Percentiles rank a stretch among this genome's conserved stretches.
Conservation (phyloP, 1,284 basidiomycete genomes). For the Fomes fomentarius region DNA sequence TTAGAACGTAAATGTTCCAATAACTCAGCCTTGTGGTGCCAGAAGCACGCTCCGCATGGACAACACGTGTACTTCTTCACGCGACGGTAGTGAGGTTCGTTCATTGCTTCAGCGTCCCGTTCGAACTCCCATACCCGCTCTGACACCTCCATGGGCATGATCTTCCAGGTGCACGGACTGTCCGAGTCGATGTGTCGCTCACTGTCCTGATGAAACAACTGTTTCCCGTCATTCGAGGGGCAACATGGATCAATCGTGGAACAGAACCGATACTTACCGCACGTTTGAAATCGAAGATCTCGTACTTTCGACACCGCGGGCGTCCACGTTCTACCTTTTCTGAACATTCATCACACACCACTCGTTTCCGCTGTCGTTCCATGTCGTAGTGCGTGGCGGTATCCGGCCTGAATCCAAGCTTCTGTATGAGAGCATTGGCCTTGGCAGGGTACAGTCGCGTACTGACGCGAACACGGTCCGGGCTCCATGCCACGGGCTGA, state of each 20-base stretch:
- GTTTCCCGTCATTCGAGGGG: neutral
- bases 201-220: conserved; percentile 2
- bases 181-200: neutral
- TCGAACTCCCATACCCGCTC: neutral
- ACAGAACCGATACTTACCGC: neutral
- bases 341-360: conserved; percentile 9
- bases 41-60: neutral
- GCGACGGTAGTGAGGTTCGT: neutral
- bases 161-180: neutral
- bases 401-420: neutral
- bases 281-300: conserved; percentile 8
- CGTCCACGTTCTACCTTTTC: no score
- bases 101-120: neutral
- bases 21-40: neutral
- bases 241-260: no score
- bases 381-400: neutral
- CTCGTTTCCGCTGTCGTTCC: neutral
- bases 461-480: neutral
- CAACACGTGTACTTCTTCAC: neutral
- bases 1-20: neutral
- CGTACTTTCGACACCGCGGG: neutral
- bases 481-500: neutral
- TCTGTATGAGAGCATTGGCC: neutral
- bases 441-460: neutral
- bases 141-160: neutral